Base-by-base conservation (phyloP, 495 filamentous ascomycete genomes). In the Tuber borchii region DNA sequence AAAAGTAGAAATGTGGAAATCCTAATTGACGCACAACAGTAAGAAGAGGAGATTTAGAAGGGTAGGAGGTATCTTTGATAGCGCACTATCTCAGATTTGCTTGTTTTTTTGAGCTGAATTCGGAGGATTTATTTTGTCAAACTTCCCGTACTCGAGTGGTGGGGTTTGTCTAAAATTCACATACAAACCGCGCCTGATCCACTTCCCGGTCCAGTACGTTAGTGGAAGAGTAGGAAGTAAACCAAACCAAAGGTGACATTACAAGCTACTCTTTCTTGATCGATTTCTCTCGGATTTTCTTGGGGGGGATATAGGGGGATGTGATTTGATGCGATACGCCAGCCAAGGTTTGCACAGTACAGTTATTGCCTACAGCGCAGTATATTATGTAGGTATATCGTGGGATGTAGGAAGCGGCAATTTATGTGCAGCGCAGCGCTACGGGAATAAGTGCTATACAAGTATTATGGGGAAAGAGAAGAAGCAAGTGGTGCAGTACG, bases 191-290 rank as follows among this genome's bases (percentile, higher is more conserved):
- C n/a, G n/a, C n/a, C n/a, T n/a, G n/a, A n/a, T n/a, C n/a, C n/a
- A n/a, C n/a, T n/a, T n/a, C n/a, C n/a, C n/a, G n/a, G n/a, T n/a
- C n/a, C n/a, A n/a, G n/a, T n/a, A n/a, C n/a, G n/a, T n/a, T n/a
- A n/a, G n/a, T n/a, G n/a, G n/a, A n/a, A n/a, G n/a, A 37, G 51
- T 14, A 31, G 51, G 31, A 31, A 61, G n/a, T n/a, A 31, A 61
- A 61, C 51, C n/a, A 31, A 61, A 61, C 51, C 51, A 56, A 56
- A 56, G 51, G n/a, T 31, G 51, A 61, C n/a, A n/a, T 61, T 61
- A 61, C 51, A 61, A 61, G 16, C n/a, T 31, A 10, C 51, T 37
- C 34, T 37, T 37, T 37, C 34, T 37, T 37, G 34, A 37, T 37
- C 34, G 34, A 61, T 31, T 16, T 56, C n/a, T n/a, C 51, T 56